Base-by-base conservation (phyloP, 75 land plant species). In the Isoetes taiwanensis region DNA sequence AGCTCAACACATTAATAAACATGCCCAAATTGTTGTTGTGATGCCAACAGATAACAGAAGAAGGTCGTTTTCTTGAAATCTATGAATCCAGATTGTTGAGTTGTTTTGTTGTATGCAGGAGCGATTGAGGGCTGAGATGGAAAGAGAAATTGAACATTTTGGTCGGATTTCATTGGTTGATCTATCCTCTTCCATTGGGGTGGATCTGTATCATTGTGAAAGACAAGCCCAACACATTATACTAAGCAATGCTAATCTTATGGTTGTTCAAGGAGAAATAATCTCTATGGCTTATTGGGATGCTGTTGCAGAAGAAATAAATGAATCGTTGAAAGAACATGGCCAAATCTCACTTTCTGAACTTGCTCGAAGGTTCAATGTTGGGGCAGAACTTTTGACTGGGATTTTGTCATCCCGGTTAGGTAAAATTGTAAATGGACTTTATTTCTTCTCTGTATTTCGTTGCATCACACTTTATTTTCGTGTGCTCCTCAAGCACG, bases 151-250 rank as follows among this genome's bases (percentile, higher is more conserved):
- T 14, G 57, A 62, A 34, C 74, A 76, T 41, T 54, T 61, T 17
- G 81, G 96, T 0, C 78, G 98, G 5, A 78, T 80, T 17, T 76
- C 98, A 2, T 29, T 93, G 61, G 84, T 93, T 66, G 98, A 93
- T 55, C 68, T 89, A 19, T 80, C 98, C 20, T 84, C 83, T 33
- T 59, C 48, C 23, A 61, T 73, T 60, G 96, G 98, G 0, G 98
- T 93, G 25, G 98, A 93, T 63, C 68, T 88, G 33, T 82, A 75
- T 61, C 86, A 93, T 74, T 70, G 94, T 56, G 98, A 93, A 71
- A 78, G 74, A 54, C 90, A 81, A 60, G 90, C 86, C 1, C 61
- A 80, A 24, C 31, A 46, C 23, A 69, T 89, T 31, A 83, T 84
- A 12, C 57, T 68, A 10, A 65, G 60, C 55, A 66, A 71, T 50